Conservation (phyloP, 148 eudicot genomes). For the Rhododendron ferrugineum region DNA sequence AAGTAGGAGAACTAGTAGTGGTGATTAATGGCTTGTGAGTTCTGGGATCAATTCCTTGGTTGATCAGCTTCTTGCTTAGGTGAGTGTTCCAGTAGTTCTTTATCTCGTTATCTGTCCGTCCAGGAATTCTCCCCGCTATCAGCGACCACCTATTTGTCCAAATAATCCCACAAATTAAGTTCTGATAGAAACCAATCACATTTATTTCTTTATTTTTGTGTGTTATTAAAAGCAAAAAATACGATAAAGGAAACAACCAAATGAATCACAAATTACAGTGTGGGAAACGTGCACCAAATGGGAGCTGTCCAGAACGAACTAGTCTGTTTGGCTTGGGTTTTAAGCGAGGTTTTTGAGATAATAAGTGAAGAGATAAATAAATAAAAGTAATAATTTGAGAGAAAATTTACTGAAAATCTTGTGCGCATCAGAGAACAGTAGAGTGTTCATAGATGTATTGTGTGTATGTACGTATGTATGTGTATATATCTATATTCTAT, state of each 20-base stretch:
- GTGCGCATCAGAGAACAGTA: neutral
- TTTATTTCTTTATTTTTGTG: neutral
- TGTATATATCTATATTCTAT: no score
- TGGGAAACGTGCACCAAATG: neutral
- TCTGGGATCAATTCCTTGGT: constrained; percentile 65
- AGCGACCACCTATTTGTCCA: constrained; percentile 45
- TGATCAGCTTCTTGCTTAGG: constrained; percentile 57
- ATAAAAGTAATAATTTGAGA: no score
- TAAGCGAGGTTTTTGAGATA: neutral
- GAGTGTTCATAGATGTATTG: no score
- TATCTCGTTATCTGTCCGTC: constrained; percentile 63
- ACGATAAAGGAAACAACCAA: neutral
- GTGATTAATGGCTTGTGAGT: constrained; percentile 48
- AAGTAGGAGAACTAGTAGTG: neutral
- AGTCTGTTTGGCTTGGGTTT: neutral
- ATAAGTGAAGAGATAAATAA: no score
- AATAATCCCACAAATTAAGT: neutral
- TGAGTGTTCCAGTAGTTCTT: constrained; percentile 72
- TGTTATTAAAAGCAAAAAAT: neutral
- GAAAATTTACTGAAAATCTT: neutral
- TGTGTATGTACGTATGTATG: no score
- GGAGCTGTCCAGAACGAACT: neutral
- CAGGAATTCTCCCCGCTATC: constrained; percentile 65
- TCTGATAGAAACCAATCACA: neutral
- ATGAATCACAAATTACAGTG: neutral